Conservation (phyloP, 768 basidiomycete species). For the Serendipita sp. region DNA sequence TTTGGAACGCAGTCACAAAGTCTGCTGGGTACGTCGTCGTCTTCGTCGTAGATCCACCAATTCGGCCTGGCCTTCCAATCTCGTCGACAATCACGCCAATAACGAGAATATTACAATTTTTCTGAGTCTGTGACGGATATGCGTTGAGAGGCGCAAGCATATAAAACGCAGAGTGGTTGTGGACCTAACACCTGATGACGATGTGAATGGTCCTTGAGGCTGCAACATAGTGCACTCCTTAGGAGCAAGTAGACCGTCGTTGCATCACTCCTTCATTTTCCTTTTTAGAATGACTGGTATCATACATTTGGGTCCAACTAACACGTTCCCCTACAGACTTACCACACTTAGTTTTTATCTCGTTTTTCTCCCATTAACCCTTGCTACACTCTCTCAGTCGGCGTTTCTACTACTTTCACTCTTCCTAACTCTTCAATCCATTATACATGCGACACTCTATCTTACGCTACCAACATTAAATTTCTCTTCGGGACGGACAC, state of each 20-base stretch:
- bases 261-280: too few species aligned
- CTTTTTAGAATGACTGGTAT: too few species aligned
- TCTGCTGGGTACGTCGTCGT: neutral
- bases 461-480: conserved; percentile 18
- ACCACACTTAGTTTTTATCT: conserved; percentile 19
- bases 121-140: too few species aligned
- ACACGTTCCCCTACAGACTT: neutral
- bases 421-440: conserved; percentile 54
- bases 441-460: conserved; percentile 67
- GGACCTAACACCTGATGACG: too few species aligned
- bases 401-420: conserved; percentile 73
- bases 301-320: too few species aligned
- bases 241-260: too few species aligned
- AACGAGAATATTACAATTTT: too few species aligned
- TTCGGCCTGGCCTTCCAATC: neutral
- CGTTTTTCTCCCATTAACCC: conserved; percentile 66
- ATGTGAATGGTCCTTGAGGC: too few species aligned
- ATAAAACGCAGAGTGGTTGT: too few species aligned
- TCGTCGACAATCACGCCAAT: too few species aligned
- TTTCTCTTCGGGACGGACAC: conserved; percentile 3
- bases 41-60: neutral
- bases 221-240: too few species aligned
- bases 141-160: too few species aligned
- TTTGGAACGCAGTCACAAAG: conserved; percentile 1
- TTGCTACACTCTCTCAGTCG: conserved; percentile 62